phyloP scores from a whole-genome alignment of 331 rosid genomes.

The Saraca asoca region DNA sequence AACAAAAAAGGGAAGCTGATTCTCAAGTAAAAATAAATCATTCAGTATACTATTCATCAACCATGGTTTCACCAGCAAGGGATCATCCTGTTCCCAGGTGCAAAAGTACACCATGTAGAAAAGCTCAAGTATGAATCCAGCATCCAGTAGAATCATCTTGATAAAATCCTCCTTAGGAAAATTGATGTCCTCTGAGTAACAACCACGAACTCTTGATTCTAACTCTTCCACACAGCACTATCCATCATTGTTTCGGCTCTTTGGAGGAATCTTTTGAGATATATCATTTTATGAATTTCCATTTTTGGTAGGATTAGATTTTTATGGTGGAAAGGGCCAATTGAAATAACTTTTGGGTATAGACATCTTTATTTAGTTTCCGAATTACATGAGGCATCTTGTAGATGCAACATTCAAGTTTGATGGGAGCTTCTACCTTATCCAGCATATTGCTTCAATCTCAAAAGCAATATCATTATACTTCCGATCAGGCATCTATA shows the following conservation, averaged over 20 bases:
- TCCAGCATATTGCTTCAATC: no score
- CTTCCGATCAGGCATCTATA: no score
- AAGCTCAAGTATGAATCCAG: constrained; percentile 25
- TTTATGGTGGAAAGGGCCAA: constrained; percentile 14
- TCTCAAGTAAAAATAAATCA: constrained; percentile 20
- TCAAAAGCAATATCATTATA: no score
- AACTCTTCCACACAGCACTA: not conserved
- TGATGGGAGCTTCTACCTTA: not conserved
- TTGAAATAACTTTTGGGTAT: not conserved
- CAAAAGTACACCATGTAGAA: no score
- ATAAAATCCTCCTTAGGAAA: not conserved
- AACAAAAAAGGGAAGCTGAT: constrained; percentile 25
- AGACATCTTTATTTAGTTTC: not conserved
- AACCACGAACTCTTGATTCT: not conserved
- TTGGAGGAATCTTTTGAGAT: not conserved
- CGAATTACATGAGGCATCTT: not conserved
- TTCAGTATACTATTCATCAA: no score
- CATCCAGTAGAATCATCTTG: constrained; percentile 1
- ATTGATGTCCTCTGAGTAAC: not conserved
- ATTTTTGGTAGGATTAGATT: not conserved
- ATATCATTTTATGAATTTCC: not conserved
- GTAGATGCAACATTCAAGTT: constrained; percentile 18
- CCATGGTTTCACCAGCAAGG: no score
- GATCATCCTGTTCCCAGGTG: no score
- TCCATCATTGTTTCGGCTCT: not conserved